Percentiles rank a stretch among this genome's conserved stretches.
Evolutionary conservation across 495 filamentous ascomycete genomes (phyloP).

Genomic region (Annulohypoxylon stygium): DNA sequence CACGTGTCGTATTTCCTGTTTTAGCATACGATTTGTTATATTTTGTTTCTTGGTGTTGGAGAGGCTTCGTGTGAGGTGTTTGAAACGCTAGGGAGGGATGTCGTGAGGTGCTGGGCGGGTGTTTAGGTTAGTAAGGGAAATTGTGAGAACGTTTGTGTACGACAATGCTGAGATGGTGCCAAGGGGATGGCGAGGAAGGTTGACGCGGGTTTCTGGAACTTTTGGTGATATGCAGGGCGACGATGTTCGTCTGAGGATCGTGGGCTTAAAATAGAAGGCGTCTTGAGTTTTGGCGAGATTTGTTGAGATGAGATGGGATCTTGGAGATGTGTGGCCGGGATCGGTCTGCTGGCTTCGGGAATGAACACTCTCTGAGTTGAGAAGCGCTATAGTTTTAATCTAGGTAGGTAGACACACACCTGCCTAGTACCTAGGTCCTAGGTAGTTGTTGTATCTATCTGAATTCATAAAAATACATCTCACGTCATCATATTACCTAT

Average conservation of each 20-base stretch:
- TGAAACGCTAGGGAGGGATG: neutral
- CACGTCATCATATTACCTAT: no score
- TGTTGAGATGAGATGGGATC: neutral
- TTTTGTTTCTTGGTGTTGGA: neutral
- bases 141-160: neutral
- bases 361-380: no score
- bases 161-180: neutral
- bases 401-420: no score
- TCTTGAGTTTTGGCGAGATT: neutral
- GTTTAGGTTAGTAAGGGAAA: neutral
- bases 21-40: neutral
- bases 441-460: no score
- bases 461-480: no score
- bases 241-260: neutral
- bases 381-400: no score
- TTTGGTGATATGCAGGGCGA: neutral
- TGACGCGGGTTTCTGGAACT: neutral
- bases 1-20: conserved; percentile 5
- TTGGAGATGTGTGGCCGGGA: neutral
- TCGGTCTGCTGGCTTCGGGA: neutral
- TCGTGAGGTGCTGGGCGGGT: neutral
- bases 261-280: neutral
- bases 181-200: conserved; percentile 1
- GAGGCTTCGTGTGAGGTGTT: neutral
- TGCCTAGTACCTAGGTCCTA: no score